These are phyloP conservation scores for Kazachstania viticola DNA, from an alignment of 805 yeast genomes.

Conservation along the genomic window DNA sequence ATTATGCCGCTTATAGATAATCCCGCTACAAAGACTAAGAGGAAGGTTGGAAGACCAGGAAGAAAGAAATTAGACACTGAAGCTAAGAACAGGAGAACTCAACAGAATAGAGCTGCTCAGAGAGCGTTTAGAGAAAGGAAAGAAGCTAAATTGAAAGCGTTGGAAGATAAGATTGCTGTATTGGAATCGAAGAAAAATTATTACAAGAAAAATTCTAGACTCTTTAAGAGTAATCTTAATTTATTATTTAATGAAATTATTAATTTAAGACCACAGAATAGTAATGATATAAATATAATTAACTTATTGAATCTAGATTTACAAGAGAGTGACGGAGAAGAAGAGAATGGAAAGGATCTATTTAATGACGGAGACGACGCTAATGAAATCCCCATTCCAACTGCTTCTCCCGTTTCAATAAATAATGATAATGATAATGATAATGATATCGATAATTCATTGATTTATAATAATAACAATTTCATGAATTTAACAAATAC, in stretches of 20 bases:
- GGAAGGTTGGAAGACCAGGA: conserved; percentile 49
- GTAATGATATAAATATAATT: conserved; percentile 16
- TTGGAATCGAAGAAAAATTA: conserved; percentile 64
- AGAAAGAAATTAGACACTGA: conserved; percentile 70
- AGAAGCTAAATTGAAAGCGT: conserved; percentile 73
- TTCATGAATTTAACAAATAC: too few relatives aligned
- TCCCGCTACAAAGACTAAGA: conserved; percentile 5
- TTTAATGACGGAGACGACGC: too few relatives aligned
- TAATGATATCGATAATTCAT: too few relatives aligned
- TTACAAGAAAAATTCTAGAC: conserved; percentile 60
- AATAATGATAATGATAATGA: too few relatives aligned
- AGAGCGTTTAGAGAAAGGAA: conserved; percentile 92
- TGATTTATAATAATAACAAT: too few relatives aligned
- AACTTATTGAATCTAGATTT: too few relatives aligned
- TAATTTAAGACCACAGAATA: conserved; percentile 37
- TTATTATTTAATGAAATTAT: conserved; percentile 61
- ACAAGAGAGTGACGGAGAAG: too few relatives aligned
- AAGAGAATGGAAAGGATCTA: too few relatives aligned
- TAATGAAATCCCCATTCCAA: too few relatives aligned
- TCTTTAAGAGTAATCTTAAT: conserved; percentile 65
- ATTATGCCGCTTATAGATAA: background rate
- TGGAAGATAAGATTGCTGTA: conserved; percentile 63
- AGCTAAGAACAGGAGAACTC: conserved; percentile 82
- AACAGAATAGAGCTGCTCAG: conserved; percentile 98
- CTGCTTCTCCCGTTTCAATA: too few relatives aligned